Base-by-base conservation (phyloP, 495 filamentous ascomycete species). In the Penicillium crystallinum region DNA sequence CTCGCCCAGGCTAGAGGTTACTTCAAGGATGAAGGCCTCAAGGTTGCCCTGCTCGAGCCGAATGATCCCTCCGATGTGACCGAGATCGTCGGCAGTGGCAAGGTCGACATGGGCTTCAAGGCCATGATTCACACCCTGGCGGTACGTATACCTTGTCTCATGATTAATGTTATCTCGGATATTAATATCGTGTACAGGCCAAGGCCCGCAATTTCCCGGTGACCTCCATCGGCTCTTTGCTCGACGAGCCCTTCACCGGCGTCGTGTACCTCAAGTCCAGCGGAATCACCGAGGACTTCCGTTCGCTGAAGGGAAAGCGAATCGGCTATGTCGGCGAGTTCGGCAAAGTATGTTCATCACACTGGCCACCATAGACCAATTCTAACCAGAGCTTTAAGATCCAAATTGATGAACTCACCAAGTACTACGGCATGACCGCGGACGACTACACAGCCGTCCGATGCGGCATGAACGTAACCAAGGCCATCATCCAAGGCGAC, bases 281-380 rank as follows among this genome's bases (percentile, higher is more conserved):
- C 52, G 84, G 83, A 23, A 86, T 88, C 67, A 87, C 83, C 54
- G 69, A 81, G 37, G 78, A 83, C 63, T 81, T 80, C 65, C 74
- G 68, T 54, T 80, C 80, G 44, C 71, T 89, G 36, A 80, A 80
- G 62, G 83, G 85, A 43, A 85, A 83, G 69, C 77, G 74, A 22
- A 86, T 88, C 56, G 85, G 85, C 53, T 88, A 87, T 55, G 84
- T 87, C 44, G 82, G 84, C 37, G 84, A 87, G 61, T 88, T 87
- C 50, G 84, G 84, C 63, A 88, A 88, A 34, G 46, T 48, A 23
- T 27, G 33, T 5, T n/a, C 23, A 7, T 29, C 22, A 18, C 7
- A 2, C 30, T 25, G 12, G 0, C 34, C 34, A 36, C 4, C 15
- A 14, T 11, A 0, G 14, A 8, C 7, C 7, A 14, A n/a, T 14